Base-by-base conservation (phyloP, 495 filamentous ascomycete species). In the Talaromyces thailandensis region DNA sequence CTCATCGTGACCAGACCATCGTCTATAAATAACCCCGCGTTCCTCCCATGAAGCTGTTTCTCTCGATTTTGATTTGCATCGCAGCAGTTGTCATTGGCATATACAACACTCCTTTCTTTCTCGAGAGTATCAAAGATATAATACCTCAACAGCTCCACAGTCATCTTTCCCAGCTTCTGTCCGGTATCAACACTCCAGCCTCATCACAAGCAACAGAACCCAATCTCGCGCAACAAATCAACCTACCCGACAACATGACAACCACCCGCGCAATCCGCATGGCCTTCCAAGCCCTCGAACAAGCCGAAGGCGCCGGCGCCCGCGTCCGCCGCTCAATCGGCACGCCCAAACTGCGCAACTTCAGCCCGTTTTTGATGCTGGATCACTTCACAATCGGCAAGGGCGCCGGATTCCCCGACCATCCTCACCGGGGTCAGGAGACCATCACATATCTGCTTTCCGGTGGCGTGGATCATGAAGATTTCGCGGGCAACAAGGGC, bases 331-430 rank as follows among this genome's bases (percentile, higher is more conserved):
- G 93, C 64, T 92, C 89, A 29, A 91, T 98, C 69, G 93, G 93
- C 57, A 95, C 90, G 3, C 80, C 88, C 6, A 83, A 89, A 64
- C 82, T 97, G 4, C 84, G 88, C 69, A 91, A 96, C 76, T 89
- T 98, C 78, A 88, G 84, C 21, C 93, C 93, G 11, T 98, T 98
- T 79, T 82, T 98, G 14, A 96, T 98, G 93, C 89, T 97, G 25
- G 93, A 98, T 73, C 91, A 97, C 76, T 96, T 96, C 80, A 84
- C 80, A 50, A 84, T 92, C 67, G 82, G 83, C 29, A 86, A 86
- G 18, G 90, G 89, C 53, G 89, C 93, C 23, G 93, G 93, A 5
- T 96, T 96, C 72, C 91, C 91, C 0, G 91, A 96, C 72, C 91
- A 96, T 69, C 87, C 87, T 2, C 87, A 90, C 72, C 82, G 87